Evolutionary conservation across 768 basidiomycete species (phyloP), one percentile per base, ranked within the genome.

Genomic region (Infundibulicybe gibba): DNA sequence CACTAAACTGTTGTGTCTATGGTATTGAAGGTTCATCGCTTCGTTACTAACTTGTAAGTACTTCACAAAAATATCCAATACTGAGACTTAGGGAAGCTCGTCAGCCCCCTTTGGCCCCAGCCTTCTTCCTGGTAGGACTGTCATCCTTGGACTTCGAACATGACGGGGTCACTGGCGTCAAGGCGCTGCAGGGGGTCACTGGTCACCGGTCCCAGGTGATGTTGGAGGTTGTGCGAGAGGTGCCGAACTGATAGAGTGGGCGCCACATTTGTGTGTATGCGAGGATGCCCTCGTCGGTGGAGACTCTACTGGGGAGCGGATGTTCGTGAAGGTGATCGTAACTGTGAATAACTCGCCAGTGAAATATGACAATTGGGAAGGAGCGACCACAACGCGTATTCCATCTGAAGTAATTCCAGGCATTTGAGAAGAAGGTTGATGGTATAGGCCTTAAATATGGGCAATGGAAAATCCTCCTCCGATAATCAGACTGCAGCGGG

Each of bases 311-410:
- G 81, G 74, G 0, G 82, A 73, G 20, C 81, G 81, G 3, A 83
- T 85, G 61, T 95, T 97, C 42, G 87, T 85, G 64, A 97, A 92
- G 0, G 88, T 87, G 54, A 97, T 83, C 3, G 82, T 86, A 10
- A 90, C 90, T 2, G 83, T 73, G 65, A 95, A 91, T 0, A 79
- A 71, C 65, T 97, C 94, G 47, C 94, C 94, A 0, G 94, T 90
- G 62, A 94, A 97, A 67, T 87, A 97, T 0, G 92, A 90, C 0
- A 90, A 87, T 51, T 93, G 87, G 0, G 87, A 75, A 1, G 94
- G 94, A 0, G 79, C 77, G 16, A 89, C 84, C 20, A 80, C 76
- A 33, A 90, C 81, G 32, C 85, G 81, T 4, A 90, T 74, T 37
- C 74, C 72, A 43, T 66, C 65, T 39, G 46, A 52, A 44, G 55